Evolutionary conservation across 164 flowering plant species (phyloP), one percentile per base, ranked within the genome.

Genomic region (Vitis amurensis): DNA sequence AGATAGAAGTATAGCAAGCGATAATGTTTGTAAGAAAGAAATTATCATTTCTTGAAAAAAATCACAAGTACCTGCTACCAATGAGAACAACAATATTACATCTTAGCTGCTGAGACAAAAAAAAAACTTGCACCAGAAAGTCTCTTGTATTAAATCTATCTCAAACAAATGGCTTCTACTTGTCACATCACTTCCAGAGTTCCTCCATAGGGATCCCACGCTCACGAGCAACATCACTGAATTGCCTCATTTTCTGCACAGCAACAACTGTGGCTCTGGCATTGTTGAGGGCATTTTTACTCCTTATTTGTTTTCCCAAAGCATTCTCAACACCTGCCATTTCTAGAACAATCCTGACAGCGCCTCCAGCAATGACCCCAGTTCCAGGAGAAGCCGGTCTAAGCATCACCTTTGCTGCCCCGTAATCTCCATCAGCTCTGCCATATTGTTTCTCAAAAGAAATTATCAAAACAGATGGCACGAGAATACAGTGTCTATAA

Each of bases 311-410:
- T 76, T 95, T 95, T 50, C 98, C 99, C 61, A 93, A 55, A 52
- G 99, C 99, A 81, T 95, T 95, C 80, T 91, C 89, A 23, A 95
- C 92, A 11, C 99, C 98, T 5, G 99, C 99, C 97, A 93, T 85
- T 77, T 95, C 99, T 1, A 95, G 76, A 17, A 93, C 97, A 55
- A 88, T 85, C 67, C 96, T 83, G 48, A 95, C 98, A 29, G 99
- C 82, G 57, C 99, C 98, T 30, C 99, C 99, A 49, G 99, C 99
- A 79, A 90, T 89, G 47, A 95, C 98, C 56, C 99, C 99, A 10
- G 97, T 91, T 78, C 99, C 99, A 5, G 98, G 97, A 49, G 92
- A 84, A 68, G 98, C 98, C n/a, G 98, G 99, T 70, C 99, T 82
- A 52, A 95, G 92, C 99, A 95, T 95, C 83, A 95, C 99, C 82